Base-by-base conservation (phyloP, 2,329 filamentous ascomycete genomes). In the Claviceps cyperi region DNA sequence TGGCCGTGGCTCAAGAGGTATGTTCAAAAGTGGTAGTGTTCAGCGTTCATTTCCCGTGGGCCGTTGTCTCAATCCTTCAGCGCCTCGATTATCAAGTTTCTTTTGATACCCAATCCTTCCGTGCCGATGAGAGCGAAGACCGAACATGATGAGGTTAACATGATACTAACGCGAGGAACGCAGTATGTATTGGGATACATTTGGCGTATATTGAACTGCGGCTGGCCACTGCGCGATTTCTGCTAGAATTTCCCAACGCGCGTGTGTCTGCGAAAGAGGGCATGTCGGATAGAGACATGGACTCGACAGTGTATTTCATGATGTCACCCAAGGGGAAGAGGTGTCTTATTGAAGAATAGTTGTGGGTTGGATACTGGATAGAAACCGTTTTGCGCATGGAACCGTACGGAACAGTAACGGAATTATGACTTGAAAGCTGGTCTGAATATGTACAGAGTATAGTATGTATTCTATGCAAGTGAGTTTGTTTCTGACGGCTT, bases 191-290 rank as follows among this genome's bases (percentile, higher is more conserved):
- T 15, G 78, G 78, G 1, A 63, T 77, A 21, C 75, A 80, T 52
- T 65, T 82, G 19, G 77, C 78, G 0, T 64, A 67, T 21, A 76
- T 77, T 62, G 77, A 81, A 56, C 57, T 81, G 36, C 67, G 76
- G 8, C 68, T 77, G 36, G 73, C 68, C 0, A 65, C 70, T 0
- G 72, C 74, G 0, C 63, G 69, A 5, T 76, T 81, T 59, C 77
- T 80, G 57, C 65, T 68, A 0, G 62, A 70, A 35, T 76, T 70
- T 53, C 66, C 67, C 0, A 58, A 59, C 8, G 59, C 63, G 1
- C 60, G 46, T n/a, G 51, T 64, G 7, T 67, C 65, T n/a, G 52
- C 28, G 2, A 47, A 50, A 11, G 62, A 69, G 45, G 62, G 59
- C 11, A 69, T 67, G 60, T 57, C 51, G 1, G 63, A 68, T 46